phyloP scores from a whole-genome alignment of 352 stramenopile genomes.

The Phytophthora lateralis region DNA sequence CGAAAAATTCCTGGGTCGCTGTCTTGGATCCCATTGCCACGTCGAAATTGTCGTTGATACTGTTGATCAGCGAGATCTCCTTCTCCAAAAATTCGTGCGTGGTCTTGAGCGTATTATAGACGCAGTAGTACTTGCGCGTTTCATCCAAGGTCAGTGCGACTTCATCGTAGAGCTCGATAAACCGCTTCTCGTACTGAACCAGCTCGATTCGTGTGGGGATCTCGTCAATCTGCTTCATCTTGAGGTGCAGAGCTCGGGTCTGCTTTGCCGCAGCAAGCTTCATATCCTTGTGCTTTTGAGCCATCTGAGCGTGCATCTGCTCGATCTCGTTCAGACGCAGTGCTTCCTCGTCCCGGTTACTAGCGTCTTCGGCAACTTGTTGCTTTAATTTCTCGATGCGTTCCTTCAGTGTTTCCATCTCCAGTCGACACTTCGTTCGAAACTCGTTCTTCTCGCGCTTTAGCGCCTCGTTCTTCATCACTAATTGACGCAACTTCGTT shows the following conservation, averaged over 20 bases:
- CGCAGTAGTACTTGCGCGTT: constrained; percentile 87
- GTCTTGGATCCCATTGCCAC: constrained; percentile 71
- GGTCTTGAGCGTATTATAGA: constrained; percentile 89
- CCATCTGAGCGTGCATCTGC: constrained; percentile 70
- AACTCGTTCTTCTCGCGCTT: constrained; percentile 59
- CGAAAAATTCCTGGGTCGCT: constrained; percentile 76
- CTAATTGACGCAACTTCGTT: constrained; percentile 36
- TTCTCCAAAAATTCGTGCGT: constrained; percentile 86
- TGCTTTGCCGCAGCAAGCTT: constrained; percentile 59
- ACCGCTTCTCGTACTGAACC: constrained; percentile 91
- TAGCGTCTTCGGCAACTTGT: constrained; percentile 38
- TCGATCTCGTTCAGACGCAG: constrained; percentile 61
- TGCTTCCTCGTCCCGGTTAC: constrained; percentile 52
- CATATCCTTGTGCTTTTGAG: constrained; percentile 71
- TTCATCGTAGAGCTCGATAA: constrained; percentile 89
- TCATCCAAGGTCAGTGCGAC: constrained; percentile 89
- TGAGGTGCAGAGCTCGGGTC: constrained; percentile 58
- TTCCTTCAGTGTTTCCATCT: constrained; percentile 46
- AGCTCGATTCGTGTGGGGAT: constrained; percentile 86
- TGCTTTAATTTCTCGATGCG: constrained; percentile 49
- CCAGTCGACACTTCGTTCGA: constrained; percentile 45
- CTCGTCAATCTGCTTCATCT: constrained; percentile 82
- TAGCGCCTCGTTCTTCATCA: constrained; percentile 58
- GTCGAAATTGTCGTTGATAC: constrained; percentile 85
- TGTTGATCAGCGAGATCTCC: constrained; percentile 87